Evolutionary conservation across 345 rosid genomes (phyloP), one percentile per base, ranked within the genome.

Genomic region (Raphanus raphanistrum): DNA sequence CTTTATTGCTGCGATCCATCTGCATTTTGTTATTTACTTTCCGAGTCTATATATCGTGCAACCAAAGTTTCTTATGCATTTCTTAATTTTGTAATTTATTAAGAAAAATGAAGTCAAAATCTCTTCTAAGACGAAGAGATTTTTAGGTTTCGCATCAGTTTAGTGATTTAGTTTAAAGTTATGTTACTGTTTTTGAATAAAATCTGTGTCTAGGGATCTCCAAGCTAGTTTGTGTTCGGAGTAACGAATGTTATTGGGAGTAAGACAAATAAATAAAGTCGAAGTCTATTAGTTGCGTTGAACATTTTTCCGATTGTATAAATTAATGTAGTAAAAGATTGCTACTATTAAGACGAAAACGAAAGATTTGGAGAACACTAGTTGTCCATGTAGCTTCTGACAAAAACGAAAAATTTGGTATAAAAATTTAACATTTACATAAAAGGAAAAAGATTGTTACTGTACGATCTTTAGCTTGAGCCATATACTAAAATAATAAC

Each of bases 1-100:
- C 66, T 68, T 79, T 78, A 72, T 71, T 38, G 12, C 72, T 70
- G 66, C 75, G 54, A 16, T 65, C 63, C 68, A 41, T 63, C 48
- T 32, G 59, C 41, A 32, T 57, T 77, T 50, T 57, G 76, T 35
- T 1, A 48, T 29, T 66, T 63, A 31, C n/a, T n/a, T 71, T 58
- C 61, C 7, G 17, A 52, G 72, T 76, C 59, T n/a, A 45, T n/a
- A 45, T 54, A 55, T 71, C 71, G 59, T 67, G 79, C 50, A 63
- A 28, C 64, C 61, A 65, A 57, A 28, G 64, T 74, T 67, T 31
- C 70, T 59, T 50, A 11, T 52, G 43, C 68, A 68, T 76, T 69
- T 71, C 41, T 74, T 63, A 17, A 4, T 17, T 73, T 64, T 28
- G 41, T 43, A 65, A 25, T 71, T 8, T 63, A 31, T 21, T 41